A percentile compares a stretch with the other conserved stretches of the same genome.
Conservation (phyloP, 2,329 filamentous ascomycete genomes). For the Fusarium sp. region DNA sequence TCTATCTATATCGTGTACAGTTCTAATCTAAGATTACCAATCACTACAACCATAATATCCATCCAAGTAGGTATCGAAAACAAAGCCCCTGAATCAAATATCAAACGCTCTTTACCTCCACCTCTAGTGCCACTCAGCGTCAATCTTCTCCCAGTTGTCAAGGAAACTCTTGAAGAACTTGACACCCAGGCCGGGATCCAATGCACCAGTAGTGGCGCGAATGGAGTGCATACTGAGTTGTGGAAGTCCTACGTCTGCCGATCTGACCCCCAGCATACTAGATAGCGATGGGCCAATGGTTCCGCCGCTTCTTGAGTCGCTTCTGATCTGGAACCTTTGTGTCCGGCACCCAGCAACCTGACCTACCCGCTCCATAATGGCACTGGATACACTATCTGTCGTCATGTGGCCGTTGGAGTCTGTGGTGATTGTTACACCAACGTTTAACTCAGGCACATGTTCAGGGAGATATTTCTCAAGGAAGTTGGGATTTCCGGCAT, state of each 20-base stretch:
- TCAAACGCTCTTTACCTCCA: constrained; percentile 8
- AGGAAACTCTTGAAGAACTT: constrained; percentile 91
- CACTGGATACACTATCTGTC: constrained; percentile 85
- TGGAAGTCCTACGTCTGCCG: constrained; percentile 88
- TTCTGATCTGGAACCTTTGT: constrained; percentile 94
- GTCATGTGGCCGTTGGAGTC: constrained; percentile 97
- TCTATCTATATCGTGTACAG: constrained; percentile 3
- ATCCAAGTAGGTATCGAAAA: constrained; percentile 16
- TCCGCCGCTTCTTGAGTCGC: constrained; percentile 87
- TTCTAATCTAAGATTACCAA: constrained; percentile 1
- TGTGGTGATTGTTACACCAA: constrained; percentile 80
- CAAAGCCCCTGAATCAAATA: neutral
- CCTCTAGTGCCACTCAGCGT: constrained; percentile 73
- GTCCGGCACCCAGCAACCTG: constrained; percentile 75
- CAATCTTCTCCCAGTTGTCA: constrained; percentile 85
- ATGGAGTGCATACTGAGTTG: constrained; percentile 96
- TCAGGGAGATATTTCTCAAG: constrained; percentile 81
- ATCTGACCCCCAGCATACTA: constrained; percentile 79
- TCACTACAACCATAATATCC: constrained; percentile 10
- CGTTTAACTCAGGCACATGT: constrained; percentile 88
- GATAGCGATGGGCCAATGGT: constrained; percentile 95
- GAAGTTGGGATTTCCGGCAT: constrained; percentile 97
- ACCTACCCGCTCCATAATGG: constrained; percentile 81
- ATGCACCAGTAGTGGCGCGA: constrained; percentile 83
- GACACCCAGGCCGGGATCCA: constrained; percentile 89